Evolutionary conservation across 1,139 yeast genomes (phyloP), one percentile per base, ranked within the genome.

Genomic region (Suhomyces panamericanus): DNA sequence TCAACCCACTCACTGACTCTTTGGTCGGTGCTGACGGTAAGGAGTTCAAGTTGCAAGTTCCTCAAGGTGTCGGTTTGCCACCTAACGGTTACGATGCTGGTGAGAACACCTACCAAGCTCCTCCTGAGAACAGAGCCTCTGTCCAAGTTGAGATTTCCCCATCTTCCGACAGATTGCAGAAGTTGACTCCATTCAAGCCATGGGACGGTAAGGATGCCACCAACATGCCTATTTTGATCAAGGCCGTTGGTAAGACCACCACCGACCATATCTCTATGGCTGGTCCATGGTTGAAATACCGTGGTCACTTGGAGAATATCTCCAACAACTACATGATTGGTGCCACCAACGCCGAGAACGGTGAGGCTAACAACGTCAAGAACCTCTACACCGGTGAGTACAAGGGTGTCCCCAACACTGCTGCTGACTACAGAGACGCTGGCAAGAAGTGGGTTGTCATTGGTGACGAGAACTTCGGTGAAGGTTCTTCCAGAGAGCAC

Each of bases 231-330:
- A 90, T 93, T 59, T 86, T 93, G 75, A 89, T 93, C 75, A 93
- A 93, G 81, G 88, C 97, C 59, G 79, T 85, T 58, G 98, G 98
- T 78, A 93, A 93, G 83, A 90, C 97, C 72, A 93, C 99, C 66
- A 93, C 99, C 61, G 99, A 93, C 78, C 98, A 93, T 79, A 93
- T 93, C 66, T 91, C 98, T 65, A 90, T 88, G 95, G 99, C 99
- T 69, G 99, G 99, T 77, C 98, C 98, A 69, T 93, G 99, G 99
- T 88, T 93, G 82, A 93, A 93, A 81, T 93, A 93, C 95, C 89
- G 98, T 82, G 99, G 99, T 78, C 99, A 93, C 80, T 82, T 93
- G 78, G 95, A 90, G 79, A 93, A 93, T 85, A 93, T 93, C 69
- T 90, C 98, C 64, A 89, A 91, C 82, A 93, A 93, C 82, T 90